Evolutionary conservation across 768 basidiomycete genomes (phyloP).

Genomic region (Termitomyces sp.): DNA sequence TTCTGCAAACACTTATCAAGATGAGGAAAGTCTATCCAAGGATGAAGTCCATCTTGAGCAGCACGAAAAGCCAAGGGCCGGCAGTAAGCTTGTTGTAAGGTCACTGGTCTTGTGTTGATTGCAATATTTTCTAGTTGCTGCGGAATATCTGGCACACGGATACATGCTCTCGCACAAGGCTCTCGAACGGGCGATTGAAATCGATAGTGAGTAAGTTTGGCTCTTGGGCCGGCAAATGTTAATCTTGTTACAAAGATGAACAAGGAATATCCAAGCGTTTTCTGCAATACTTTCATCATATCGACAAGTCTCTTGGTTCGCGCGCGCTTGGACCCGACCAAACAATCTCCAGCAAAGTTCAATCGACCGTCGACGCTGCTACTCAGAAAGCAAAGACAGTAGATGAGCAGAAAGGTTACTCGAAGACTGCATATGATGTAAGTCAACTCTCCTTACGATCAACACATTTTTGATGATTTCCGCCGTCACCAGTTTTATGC

Average conservation of each 20-base stretch:
- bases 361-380: conserved; percentile 57
- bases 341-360: conserved; percentile 73
- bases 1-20: conserved; percentile 57
- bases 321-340: conserved; percentile 74
- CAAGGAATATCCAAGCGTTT: conserved; percentile 89
- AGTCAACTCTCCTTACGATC: conserved; percentile 6
- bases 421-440: conserved; percentile 67
- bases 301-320: conserved; percentile 70
- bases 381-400: conserved; percentile 65
- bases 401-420: conserved; percentile 78
- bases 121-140: conserved; percentile 53
- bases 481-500: conserved; percentile 58
- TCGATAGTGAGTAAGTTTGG: conserved; percentile 48
- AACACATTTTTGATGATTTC: background rate
- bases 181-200: conserved; percentile 73
- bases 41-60: conserved; percentile 54
- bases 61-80: conserved; percentile 87
- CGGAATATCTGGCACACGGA: conserved; percentile 91
- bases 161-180: conserved; percentile 78
- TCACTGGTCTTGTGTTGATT: background rate
- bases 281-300: conserved; percentile 65
- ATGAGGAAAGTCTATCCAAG: conserved; percentile 41
- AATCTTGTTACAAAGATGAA: conserved; percentile 39
- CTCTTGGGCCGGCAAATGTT: background rate
- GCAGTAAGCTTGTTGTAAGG: conserved; percentile 43